Percentiles rank a stretch among this genome's conserved stretches.
Evolutionary conservation across 1,139 yeast species (phyloP).

Genomic region (Candida glucosophila): DNA sequence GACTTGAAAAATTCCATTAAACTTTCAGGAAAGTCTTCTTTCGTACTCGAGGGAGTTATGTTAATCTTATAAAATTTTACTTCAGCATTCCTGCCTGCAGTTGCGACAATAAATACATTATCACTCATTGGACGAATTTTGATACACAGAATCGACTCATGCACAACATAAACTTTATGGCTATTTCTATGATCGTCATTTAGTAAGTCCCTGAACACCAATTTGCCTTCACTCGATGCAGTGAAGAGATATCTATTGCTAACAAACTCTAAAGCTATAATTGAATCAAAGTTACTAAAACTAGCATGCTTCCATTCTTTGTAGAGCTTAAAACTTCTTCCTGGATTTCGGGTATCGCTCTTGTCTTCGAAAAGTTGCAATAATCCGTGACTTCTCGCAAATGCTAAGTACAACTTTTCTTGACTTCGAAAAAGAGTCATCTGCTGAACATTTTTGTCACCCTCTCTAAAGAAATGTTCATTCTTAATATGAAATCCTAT

Average conservation of each 20-base stretch:
- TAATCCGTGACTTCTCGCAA: conserved; percentile 21
- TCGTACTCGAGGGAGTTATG: conserved; percentile 1
- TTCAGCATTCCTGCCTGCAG: conserved; percentile 43
- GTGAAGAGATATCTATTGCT: conserved; percentile 28
- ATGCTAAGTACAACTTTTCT: conserved; percentile 14
- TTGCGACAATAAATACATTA: no score
- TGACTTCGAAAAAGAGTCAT: conserved; percentile 14
- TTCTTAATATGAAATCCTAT: conserved; percentile 9
- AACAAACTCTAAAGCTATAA: conserved; percentile 20
- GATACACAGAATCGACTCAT: conserved; percentile 29
- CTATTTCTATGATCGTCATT: conserved; percentile 30
- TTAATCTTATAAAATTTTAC: conserved; percentile 21
- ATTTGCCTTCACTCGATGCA: conserved; percentile 37
- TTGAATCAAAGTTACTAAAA: conserved; percentile 12
- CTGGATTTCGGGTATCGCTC: conserved; percentile 1
- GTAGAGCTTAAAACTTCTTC: conserved; percentile 16
- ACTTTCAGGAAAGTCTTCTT: conserved; percentile 1
- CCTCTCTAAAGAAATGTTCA: conserved; percentile 12
- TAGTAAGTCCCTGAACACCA: conserved; percentile 35
- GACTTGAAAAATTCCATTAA: conserved; percentile 1
- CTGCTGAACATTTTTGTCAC: conserved; percentile 13
- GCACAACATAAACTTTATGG: conserved; percentile 20
- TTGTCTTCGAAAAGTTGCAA: conserved; percentile 21
- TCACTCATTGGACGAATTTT: conserved; percentile 18
- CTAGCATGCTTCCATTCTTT: conserved; percentile 32